Conservation (phyloP, 306 rosid genomes). For the Dalbergia cultrata region DNA sequence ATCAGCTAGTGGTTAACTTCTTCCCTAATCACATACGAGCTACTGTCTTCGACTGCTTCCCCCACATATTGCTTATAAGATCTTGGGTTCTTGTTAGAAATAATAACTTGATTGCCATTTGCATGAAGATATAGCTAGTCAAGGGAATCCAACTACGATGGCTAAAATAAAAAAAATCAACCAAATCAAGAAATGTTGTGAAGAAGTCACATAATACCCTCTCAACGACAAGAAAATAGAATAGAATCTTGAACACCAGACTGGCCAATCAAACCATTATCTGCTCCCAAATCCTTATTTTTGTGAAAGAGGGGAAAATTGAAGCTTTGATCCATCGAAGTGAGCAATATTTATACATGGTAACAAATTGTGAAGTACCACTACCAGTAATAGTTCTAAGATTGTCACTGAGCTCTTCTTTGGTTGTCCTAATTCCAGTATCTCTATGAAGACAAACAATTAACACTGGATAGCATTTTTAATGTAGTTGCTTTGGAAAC, state of each 20-base stretch:
- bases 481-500: no score
- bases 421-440: slow-evolving; percentile 97
- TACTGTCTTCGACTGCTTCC: slow-evolving; percentile 90
- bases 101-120: slow-evolving; percentile 71
- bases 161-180: not conserved
- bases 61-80: slow-evolving; percentile 91
- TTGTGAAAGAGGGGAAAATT: slow-evolving; percentile 57
- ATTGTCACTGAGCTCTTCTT: slow-evolving; percentile 87
- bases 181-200: not conserved
- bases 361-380: slow-evolving; percentile 78
- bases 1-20: slow-evolving; percentile 44
- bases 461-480: not conserved
- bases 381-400: slow-evolving; percentile 99
- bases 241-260: slow-evolving; percentile 96
- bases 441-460: slow-evolving; percentile 58
- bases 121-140: slow-evolving; percentile 45
- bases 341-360: not conserved
- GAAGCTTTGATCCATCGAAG: slow-evolving; percentile 15
- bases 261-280: slow-evolving; percentile 92
- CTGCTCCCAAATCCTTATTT: slow-evolving; percentile 89
- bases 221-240: slow-evolving; percentile 95
- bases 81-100: slow-evolving; percentile 92
- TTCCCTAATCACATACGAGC: slow-evolving; percentile 89
- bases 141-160: not conserved
- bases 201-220: slow-evolving; percentile 57